Evolutionary conservation across 2,329 filamentous ascomycete species (phyloP).

Genomic region (Drechslerella coelobrocha): DNA sequence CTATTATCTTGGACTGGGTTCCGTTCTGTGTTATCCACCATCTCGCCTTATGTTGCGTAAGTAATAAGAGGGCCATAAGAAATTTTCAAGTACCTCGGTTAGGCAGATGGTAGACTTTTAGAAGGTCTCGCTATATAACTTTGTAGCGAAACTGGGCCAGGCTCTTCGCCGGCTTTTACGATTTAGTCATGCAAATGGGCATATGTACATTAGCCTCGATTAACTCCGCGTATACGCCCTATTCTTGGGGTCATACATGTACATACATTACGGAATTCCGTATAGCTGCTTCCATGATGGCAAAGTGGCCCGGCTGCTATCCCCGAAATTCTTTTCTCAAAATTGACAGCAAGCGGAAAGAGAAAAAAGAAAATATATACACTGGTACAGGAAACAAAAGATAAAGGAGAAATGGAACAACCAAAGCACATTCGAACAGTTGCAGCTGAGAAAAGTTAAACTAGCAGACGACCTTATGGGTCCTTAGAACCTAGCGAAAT

Average conservation of each 20-base stretch:
- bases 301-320: conserved; percentile 5
- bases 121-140: background rate
- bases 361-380: background rate
- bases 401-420: no score
- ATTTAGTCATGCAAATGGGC: background rate
- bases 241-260: conserved; percentile 3
- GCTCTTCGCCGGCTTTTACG: background rate
- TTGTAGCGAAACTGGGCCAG: background rate
- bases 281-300: background rate
- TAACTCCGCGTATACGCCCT: background rate
- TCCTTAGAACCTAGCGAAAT: no score
- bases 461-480: no score
- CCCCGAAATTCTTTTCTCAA: background rate
- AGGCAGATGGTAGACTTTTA: conserved; percentile 1
- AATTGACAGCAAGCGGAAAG: background rate
- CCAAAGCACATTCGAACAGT: no score
- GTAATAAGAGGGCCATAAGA: background rate
- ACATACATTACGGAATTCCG: background rate
- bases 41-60: conserved; percentile 1
- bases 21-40: background rate
- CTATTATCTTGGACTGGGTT: no score
- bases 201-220: background rate
- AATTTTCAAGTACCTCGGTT: conserved; percentile 1
- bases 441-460: no score
- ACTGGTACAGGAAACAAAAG: no score